Evolutionary conservation across 257 asterid species (phyloP).

Genomic region (Solanum raphanifolium): DNA sequence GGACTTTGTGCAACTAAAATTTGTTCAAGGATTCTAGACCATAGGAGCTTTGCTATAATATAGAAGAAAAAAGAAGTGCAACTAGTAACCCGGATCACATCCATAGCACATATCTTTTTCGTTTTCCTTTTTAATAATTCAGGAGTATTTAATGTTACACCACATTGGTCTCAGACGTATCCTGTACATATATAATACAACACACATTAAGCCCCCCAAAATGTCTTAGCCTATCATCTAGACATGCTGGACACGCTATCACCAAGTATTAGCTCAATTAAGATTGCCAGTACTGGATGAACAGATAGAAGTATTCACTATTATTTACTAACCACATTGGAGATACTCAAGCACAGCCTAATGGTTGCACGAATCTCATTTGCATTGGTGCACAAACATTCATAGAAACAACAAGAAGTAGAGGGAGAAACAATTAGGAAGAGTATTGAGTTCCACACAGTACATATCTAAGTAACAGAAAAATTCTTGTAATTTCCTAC

Average conservation of each 20-base stretch:
- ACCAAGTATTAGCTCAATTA: not conserved
- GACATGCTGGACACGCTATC: not conserved
- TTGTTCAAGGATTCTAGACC: not conserved
- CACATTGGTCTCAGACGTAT: not conserved
- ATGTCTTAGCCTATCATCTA: not conserved
- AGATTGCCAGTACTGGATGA: not conserved
- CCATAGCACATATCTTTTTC: not conserved
- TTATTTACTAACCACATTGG: not conserved
- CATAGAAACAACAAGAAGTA: not conserved
- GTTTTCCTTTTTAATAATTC: not conserved
- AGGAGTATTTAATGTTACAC: not conserved
- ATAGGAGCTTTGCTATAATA: not conserved
- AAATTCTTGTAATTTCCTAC: not conserved
- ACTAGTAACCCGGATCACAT: not conserved
- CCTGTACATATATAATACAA: not conserved
- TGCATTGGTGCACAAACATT: not conserved
- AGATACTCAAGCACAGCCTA: not conserved
- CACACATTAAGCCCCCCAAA: not conserved
- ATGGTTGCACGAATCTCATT: not conserved
- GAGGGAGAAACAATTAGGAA: not conserved
- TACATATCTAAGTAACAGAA: not conserved
- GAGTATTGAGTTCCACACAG: not conserved
- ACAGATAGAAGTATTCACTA: not conserved
- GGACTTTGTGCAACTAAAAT: not conserved
- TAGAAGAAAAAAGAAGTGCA: not conserved